Base-by-base conservation (phyloP, 257 asterid species). In the Petrea volubilis region DNA sequence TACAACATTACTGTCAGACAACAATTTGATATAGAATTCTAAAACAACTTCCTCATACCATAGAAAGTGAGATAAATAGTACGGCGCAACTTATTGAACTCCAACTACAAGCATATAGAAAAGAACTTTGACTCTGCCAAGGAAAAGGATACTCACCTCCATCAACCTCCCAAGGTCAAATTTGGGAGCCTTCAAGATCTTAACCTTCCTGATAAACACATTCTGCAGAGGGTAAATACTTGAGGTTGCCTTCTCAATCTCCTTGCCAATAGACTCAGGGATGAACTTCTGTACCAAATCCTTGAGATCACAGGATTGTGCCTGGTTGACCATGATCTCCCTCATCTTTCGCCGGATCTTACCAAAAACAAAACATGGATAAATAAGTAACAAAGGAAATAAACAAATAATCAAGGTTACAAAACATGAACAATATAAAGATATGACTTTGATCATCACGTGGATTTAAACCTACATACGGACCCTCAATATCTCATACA, bases 261-360 rank as follows among this genome's bases (percentile, higher is more conserved):
- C 97, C 13, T 90, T 86, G 38, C 96, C 96, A 27, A 92, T 92
- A 14, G 93, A 82, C 72, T 92, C 97, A 1, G 96, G 96, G 51
- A 89, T 89, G 72, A 92, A 89, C 74, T 92, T 92, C 77, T 51
- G 81, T 61, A 89, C 97, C 84, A 92, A 73, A 12, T 87, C 96
- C 86, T 89, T 89, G 27, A 92, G 87, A 31, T 84, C 93, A 52
- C 93, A 86, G 0, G 96, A 84, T 44, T 87, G 92, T 8, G 97
- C 78, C 55, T 92, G 93, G 77, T 82, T 87, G 8, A 84, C 75
- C 96, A 92, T 89, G 28, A 89, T 92, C 64, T 92, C 97, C n/a
- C 79, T 60, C 97, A 92, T 91, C 93, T 91, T 91, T 38, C 90
- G 52, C 5, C 93, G 93, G 69, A 92, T 92, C 97, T 92, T 67